These are phyloP conservation scores for Erythrophleum ivorense DNA, from an alignment of 331 rosid genomes.

Conservation along the genomic window DNA sequence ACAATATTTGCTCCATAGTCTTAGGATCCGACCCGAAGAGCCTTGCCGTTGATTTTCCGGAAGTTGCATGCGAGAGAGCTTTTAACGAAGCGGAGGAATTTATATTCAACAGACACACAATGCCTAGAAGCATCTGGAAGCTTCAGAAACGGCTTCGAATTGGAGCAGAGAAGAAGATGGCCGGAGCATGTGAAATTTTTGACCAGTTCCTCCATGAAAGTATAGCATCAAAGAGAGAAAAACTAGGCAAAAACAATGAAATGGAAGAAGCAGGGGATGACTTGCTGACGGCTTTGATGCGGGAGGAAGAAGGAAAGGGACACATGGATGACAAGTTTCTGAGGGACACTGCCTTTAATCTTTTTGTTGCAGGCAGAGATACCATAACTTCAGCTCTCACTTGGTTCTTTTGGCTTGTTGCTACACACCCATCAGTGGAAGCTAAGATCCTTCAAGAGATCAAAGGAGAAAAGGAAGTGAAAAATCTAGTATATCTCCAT, in stretches of 20 bases:
- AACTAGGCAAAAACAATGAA: background rate
- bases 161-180: constrained; percentile 8
- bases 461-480: background rate
- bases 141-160: constrained; percentile 7
- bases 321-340: background rate
- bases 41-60: background rate
- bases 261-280: background rate
- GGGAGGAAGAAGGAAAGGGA: background rate
- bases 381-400: background rate
- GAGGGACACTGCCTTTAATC: background rate
- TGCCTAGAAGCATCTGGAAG: background rate
- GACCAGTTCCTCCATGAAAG: background rate
- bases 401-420: constrained; percentile 4
- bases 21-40: constrained; percentile 32
- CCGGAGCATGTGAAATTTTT: background rate
- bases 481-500: background rate
- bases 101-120: background rate
- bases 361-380: background rate
- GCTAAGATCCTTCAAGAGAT: constrained; percentile 6
- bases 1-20: constrained; percentile 36
- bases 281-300: background rate
- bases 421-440: background rate
- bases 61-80: background rate
- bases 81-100: background rate
- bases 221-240: background rate